These are phyloP conservation scores for Corylus heterophylla DNA, from an alignment of 306 rosid genomes.

Conservation along the genomic window DNA sequence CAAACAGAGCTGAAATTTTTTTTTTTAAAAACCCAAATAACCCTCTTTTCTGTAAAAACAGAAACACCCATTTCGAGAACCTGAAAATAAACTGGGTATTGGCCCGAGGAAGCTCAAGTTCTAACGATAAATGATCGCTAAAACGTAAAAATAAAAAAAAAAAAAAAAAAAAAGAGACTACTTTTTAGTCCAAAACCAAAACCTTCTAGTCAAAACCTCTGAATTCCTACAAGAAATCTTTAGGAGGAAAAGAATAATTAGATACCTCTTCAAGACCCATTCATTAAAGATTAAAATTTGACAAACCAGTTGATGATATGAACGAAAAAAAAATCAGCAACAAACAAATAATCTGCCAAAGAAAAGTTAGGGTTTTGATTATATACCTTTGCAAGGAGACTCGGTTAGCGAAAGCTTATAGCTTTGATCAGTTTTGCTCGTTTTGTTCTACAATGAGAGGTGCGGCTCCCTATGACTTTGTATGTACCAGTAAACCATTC, in stretches of 20 bases:
- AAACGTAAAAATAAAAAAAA: background rate
- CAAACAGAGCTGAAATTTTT: background rate
- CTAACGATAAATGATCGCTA: background rate
- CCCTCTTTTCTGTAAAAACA: background rate
- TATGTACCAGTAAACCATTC: background rate
- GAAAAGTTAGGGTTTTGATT: background rate
- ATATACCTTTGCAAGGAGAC: background rate
- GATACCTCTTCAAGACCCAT: slow-evolving; percentile 2
- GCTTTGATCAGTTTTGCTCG: background rate
- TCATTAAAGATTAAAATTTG: slow-evolving; percentile 6
- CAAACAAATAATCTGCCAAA: background rate
- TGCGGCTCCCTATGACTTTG: background rate
- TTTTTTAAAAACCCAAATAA: background rate
- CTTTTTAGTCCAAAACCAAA: background rate
- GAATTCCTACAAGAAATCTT: too few relatives aligned
- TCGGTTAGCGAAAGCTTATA: background rate
- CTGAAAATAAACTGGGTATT: background rate
- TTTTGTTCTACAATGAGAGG: background rate
- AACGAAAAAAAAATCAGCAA: background rate
- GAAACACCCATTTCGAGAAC: background rate
- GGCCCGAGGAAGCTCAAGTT: slow-evolving; percentile 9
- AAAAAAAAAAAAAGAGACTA: background rate
- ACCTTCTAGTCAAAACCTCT: background rate
- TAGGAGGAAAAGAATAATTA: too few relatives aligned
- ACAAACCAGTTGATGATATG: background rate